A percentile compares a stretch with the other conserved stretches of the same genome.
Evolutionary conservation across 345 rosid genomes (phyloP).

Genomic region (Nasturtium officinale): DNA sequence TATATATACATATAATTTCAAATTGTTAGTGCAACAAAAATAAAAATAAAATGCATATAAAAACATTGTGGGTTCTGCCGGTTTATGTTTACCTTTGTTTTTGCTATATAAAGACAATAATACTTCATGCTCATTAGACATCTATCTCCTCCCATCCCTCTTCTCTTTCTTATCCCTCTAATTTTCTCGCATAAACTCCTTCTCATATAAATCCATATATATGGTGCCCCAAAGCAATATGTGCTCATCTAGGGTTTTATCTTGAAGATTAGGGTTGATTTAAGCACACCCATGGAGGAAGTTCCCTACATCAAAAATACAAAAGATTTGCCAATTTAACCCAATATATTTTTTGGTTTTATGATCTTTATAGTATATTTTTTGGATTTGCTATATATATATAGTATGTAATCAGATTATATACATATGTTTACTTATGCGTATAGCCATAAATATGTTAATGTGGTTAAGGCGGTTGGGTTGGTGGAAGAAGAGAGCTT

Average conservation of each 20-base stretch:
- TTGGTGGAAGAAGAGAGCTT: conserved; percentile 44
- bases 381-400: not conserved
- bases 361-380: conserved; percentile 4
- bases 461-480: conserved; percentile 1
- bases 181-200: conserved; percentile 3
- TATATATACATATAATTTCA: not conserved
- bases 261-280: conserved; percentile 21
- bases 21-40: conserved; percentile 26
- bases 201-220: conserved; percentile 1
- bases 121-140: conserved; percentile 21
- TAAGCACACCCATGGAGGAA: conserved; percentile 3
- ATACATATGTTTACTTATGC: not conserved
- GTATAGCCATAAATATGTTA: not conserved
- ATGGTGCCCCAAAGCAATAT: conserved; percentile 6
- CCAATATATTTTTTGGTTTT: conserved; percentile 1
- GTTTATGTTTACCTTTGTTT: conserved; percentile 32
- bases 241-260: conserved; percentile 32
- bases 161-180: conserved; percentile 9
- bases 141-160: conserved; percentile 22
- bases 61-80: conserved; percentile 28
- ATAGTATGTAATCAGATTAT: not conserved
- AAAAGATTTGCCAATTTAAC: not conserved
- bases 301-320: conserved; percentile 19
- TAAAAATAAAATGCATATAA: not conserved
- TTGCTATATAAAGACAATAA: conserved; percentile 43